These are phyloP conservation scores for Debaryomycetaceae sp. DNA, from an alignment of 1,139 yeast genomes.

Conservation along the genomic window DNA sequence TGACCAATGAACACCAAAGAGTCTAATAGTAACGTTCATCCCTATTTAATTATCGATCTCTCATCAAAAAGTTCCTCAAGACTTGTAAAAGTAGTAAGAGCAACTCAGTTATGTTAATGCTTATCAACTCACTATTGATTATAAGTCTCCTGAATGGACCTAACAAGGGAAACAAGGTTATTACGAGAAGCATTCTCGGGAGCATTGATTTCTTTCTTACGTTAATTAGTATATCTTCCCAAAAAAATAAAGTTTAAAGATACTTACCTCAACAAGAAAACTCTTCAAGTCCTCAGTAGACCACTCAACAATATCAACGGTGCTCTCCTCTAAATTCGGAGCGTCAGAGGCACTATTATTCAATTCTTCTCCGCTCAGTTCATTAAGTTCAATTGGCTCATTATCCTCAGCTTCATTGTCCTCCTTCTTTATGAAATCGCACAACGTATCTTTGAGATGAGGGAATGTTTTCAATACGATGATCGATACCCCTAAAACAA, in stretches of 20 bases:
- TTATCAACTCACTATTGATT: constrained; percentile 15
- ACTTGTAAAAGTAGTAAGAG: constrained; percentile 2
- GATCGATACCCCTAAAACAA: constrained; percentile 42
- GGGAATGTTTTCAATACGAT: constrained; percentile 51
- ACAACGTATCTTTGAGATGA: constrained; percentile 35
- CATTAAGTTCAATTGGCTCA: constrained; percentile 21
- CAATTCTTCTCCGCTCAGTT: constrained; percentile 6
- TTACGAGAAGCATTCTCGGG: constrained; percentile 47
- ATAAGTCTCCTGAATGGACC: constrained; percentile 34
- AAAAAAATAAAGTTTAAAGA: background rate
- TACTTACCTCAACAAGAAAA: constrained; percentile 34
- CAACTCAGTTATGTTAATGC: constrained; percentile 20
- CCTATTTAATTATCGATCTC: background rate
- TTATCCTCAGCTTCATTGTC: constrained; percentile 8
- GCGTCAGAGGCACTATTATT: constrained; percentile 4
- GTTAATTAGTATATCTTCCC: background rate
- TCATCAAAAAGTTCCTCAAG: background rate
- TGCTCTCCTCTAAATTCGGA: constrained; percentile 4
- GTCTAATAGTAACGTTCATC: too few species aligned
- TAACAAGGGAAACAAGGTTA: constrained; percentile 49
- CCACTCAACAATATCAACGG: constrained; percentile 30
- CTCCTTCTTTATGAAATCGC: constrained; percentile 16
- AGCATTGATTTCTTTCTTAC: constrained; percentile 43
- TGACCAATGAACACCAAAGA: too few species aligned
- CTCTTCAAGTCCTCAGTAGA: constrained; percentile 37